phyloP scores from a whole-genome alignment of 1,284 basidiomycete genomes.

The Puccinia hordei region DNA sequence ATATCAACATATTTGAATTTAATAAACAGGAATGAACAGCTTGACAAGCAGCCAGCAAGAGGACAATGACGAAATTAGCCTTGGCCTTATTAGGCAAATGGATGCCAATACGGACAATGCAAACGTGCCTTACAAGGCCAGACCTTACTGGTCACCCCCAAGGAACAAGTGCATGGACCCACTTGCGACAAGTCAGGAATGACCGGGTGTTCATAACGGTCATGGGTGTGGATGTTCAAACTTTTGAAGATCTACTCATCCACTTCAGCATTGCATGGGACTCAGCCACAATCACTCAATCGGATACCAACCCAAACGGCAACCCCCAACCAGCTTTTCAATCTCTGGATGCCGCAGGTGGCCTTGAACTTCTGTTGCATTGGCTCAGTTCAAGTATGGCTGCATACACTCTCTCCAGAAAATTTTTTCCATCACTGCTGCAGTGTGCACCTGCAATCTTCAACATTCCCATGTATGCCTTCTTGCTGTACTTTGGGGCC shows the following conservation, averaged over 20 bases:
- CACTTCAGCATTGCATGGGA: conserved; percentile 56
- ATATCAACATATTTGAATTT: too few relatives aligned
- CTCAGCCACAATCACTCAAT: background rate
- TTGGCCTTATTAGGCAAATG: too few relatives aligned
- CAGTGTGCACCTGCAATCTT: conserved; percentile 55
- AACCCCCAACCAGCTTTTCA: conserved; percentile 57
- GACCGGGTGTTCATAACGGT: conserved; percentile 63
- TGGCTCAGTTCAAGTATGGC: conserved; percentile 62
- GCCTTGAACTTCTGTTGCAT: conserved; percentile 63
- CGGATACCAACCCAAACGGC: conserved; percentile 51
- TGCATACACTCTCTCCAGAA: conserved; percentile 61
- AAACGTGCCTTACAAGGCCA: background rate
- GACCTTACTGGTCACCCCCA: background rate
- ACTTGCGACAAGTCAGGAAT: background rate
- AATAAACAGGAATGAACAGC: too few relatives aligned
- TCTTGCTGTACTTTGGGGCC: background rate
- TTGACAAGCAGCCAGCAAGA: too few relatives aligned
- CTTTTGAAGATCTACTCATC: conserved; percentile 61
- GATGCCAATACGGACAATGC: background rate
- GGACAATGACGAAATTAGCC: too few relatives aligned
- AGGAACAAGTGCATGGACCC: background rate
- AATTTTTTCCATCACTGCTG: conserved; percentile 60
- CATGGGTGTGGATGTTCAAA: conserved; percentile 63
- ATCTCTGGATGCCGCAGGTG: conserved; percentile 64
- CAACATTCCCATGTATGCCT: background rate